phyloP scores from a whole-genome alignment of 2,329 filamentous ascomycete species.

The Sporothrix euskadiensis region DNA sequence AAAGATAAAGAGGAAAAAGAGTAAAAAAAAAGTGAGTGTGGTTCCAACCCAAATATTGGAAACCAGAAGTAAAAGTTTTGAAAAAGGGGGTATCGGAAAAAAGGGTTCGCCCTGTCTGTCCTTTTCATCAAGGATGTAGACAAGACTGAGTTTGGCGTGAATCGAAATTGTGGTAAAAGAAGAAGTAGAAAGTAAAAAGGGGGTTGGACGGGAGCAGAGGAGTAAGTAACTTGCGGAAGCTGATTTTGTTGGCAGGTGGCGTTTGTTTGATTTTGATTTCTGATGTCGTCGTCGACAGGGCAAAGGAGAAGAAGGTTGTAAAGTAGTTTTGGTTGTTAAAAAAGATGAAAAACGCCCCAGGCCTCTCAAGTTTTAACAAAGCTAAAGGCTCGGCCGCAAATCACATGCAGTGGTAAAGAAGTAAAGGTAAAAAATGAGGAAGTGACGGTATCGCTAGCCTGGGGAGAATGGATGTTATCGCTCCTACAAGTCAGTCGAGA shows the following conservation, averaged over 20 bases:
- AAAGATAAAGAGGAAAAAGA: neutral
- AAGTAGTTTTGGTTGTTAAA: neutral
- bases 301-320: neutral
- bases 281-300: neutral
- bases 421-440: neutral
- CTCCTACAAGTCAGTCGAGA: neutral
- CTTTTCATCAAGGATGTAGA: neutral
- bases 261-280: neutral
- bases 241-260: neutral
- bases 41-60: neutral
- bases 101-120: neutral
- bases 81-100: constrained; percentile 30
- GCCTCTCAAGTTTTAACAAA: constrained; percentile 6
- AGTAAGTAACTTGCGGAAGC: neutral
- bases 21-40: neutral
- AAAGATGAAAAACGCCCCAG: constrained; percentile 7
- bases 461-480: neutral
- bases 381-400: constrained; percentile 16
- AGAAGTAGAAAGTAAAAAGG: constrained; percentile 3
- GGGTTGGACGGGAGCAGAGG: neutral
- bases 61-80: neutral
- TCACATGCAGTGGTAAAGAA: constrained; percentile 7
- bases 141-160: constrained; percentile 2
- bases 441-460: neutral
- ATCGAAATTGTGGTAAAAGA: constrained; percentile 9